Base-by-base conservation (phyloP, 2,329 filamentous ascomycete species). In the Beauveria rudraprayagi region DNA sequence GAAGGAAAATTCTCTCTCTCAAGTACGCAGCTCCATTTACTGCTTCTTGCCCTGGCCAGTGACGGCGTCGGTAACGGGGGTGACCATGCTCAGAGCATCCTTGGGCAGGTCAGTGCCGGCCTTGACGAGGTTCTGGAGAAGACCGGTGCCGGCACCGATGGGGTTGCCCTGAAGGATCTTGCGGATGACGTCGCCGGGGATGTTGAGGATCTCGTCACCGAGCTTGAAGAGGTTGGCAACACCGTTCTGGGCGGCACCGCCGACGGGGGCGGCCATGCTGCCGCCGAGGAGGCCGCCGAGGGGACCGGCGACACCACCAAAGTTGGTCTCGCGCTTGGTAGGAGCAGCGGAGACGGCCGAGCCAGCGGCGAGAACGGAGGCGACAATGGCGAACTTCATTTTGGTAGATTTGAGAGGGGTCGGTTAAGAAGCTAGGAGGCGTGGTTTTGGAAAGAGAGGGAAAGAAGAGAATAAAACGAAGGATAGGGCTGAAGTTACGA, bases 191-290 rank as follows among this genome's bases (percentile, higher is more conserved):
- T 66, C 64, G 40, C 51, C 34, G 30, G 64, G 65, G 17, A 62
- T 56, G 61, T 66, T 66, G 41, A 66, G 63, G 10, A 64, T 16
- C 9, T 22, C 53, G 26, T 66, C 65, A 5, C 30, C 65, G 2
- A 53, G 10, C 44, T 63, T 63, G 63, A 66, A 66, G 37, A 65
- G 3, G 17, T 62, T 56, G n/a, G 64, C 60, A 3, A 60, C 26
- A 14, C 44, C 50, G 8, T 50, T 51, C 56, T 66, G 65, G 40
- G 2, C 55, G n/a, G 56, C 47, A 48, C 43, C 53, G 19, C 19
- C 53, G 17, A 61, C 24, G 28, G 28, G 6, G 5, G 37, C 22
- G 17, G 44, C 19, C 30, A 14, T 14, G 48, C 41, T 30, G 44
- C 47, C 11, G 40, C 61, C 3, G 72, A 66, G 56, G 63, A 59